A percentile compares a stretch with the other conserved stretches of the same genome.
These are phyloP conservation scores for Kodamaea kaohsiungensis DNA, from an alignment of 805 yeast genomes.

Conservation along the genomic window DNA sequence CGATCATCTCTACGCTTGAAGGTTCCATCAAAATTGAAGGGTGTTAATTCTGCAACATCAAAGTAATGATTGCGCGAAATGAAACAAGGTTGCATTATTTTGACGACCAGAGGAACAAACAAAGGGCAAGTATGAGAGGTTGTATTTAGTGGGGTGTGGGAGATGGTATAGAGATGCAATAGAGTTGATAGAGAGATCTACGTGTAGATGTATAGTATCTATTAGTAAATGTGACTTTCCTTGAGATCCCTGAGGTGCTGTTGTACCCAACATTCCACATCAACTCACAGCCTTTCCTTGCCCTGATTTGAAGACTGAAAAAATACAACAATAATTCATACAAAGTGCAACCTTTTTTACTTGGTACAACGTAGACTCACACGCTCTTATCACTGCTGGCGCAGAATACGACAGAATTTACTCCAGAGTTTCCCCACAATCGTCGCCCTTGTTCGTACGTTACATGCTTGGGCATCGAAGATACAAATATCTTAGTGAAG, in stretches of 20 bases:
- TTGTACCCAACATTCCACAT: too few relatives aligned
- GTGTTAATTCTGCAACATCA: constrained; percentile 1
- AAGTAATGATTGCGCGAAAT: constrained; percentile 1
- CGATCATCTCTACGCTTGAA: not conserved
- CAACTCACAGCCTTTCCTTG: too few relatives aligned
- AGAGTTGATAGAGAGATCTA: too few relatives aligned
- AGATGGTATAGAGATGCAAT: too few relatives aligned
- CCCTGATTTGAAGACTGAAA: not conserved
- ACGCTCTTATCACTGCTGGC: not conserved
- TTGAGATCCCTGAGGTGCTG: too few relatives aligned
- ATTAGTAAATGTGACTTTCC: too few relatives aligned
- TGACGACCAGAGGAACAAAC: not conserved
- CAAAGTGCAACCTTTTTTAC: not conserved
- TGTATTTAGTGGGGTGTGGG: too few relatives aligned
- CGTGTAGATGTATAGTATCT: too few relatives aligned
- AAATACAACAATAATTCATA: constrained; percentile 1
- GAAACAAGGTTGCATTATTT: constrained; percentile 11
- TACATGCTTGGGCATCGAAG: not conserved
- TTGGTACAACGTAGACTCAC: not conserved
- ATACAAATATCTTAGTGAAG: not conserved
- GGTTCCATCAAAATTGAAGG: constrained; percentile 1
- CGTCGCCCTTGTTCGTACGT: not conserved
- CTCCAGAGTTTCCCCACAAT: constrained; percentile 7
- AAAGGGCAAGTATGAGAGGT: too few relatives aligned
- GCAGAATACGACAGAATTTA: constrained; percentile 2